Evolutionary conservation across 176 grass and related monocot genomes (phyloP), one percentile per base, ranked within the genome.

Genomic region (Oropetium thomaeum): DNA sequence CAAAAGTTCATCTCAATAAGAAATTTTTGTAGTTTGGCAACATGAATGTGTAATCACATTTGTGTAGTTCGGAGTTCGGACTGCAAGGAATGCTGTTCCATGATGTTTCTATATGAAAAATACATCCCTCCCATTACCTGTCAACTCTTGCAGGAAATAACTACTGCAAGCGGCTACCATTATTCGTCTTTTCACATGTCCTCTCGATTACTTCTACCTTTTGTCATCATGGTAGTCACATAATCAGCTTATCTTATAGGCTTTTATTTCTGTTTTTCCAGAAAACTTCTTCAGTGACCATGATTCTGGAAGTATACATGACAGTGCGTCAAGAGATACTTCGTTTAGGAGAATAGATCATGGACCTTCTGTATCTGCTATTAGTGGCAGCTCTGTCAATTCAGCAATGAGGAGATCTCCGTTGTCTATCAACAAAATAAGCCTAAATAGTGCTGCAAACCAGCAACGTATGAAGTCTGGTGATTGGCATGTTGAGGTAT

Each of bases 401-500:
- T 92, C 81, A 11, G 69, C 75, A 33, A 87, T 84, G 82, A 88
- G 84, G 83, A 92, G 89, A 70, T 82, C 82, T 66, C 96, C 91
- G 61, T 84, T 95, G 76, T 89, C 91, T 79, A 53, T 92, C 58
- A 92, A 75, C 42, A 95, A 92, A 75, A 23, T 75, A 65, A 69
- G 82, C 48, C 73, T 62, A 70, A 88, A 82, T 47, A 88, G 64
- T 75, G 80, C 77, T 12, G 71, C 75, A 48, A 94, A 85, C 58
- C 75, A 85, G 52, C 84, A 90, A 29, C 65, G 54, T 14, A 33
- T 67, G 51, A 94, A 89, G 33, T 58, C 79, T 43, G 87, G 62
- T 60, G 89, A 88, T 77, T 95, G 96, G 96, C 82, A 84, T 65
- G 84, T 95, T 81, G 89, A 99, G 75, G 87, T 95, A 83, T 84